Evolutionary conservation across 2,329 filamentous ascomycete species (phyloP), one percentile per base, ranked within the genome.

Genomic region (Diplodia scrobiculata): DNA sequence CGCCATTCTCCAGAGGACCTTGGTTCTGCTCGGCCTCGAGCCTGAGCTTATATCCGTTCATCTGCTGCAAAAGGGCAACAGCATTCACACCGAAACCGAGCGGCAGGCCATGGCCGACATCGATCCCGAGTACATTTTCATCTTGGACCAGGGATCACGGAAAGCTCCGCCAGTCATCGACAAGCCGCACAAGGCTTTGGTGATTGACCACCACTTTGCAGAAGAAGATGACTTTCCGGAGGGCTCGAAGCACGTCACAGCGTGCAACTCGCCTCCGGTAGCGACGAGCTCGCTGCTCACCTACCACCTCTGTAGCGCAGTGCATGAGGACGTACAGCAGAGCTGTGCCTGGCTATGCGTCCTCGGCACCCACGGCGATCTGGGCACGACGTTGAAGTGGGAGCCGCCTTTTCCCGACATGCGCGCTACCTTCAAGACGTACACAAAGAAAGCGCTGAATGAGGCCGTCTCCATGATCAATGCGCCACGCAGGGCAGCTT

Each of bases 301-400:
- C 0, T 89, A 89, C 71, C 79, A 85, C 58, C 84, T 91, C 34
- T 90, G 88, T 70, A 79, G 79, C 25, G 77, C 81, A 0, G 78
- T 90, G 0, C 82, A 89, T 69, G 77, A 80, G 0, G 76, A 79
- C 1, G 81, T 89, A 0, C 70, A 73, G 3, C 71, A 74, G 1
- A 74, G 77, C 5, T 87, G 85, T 69, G 84, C 82, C 47, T 90
- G 87, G 84, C 79, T 90, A 0, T 87, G 86, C 64, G 82, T 82
- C 2, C 81, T 89, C 68, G 88, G 88, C 9, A 89, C 87, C 0
- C 86, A 89, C 68, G 87, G 87, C 2, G 88, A 90, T 68, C 79
- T 90, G 0, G 87, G 87, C 14, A 88, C 84, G 47, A 82, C 82
- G 0, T 68, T 89, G 17, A 89, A 89, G 72, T 90, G 88, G 88